Evolutionary conservation across 305 asterid species (phyloP), one percentile per base, ranked within the genome.

Genomic region (Caryopteris hybrid): DNA sequence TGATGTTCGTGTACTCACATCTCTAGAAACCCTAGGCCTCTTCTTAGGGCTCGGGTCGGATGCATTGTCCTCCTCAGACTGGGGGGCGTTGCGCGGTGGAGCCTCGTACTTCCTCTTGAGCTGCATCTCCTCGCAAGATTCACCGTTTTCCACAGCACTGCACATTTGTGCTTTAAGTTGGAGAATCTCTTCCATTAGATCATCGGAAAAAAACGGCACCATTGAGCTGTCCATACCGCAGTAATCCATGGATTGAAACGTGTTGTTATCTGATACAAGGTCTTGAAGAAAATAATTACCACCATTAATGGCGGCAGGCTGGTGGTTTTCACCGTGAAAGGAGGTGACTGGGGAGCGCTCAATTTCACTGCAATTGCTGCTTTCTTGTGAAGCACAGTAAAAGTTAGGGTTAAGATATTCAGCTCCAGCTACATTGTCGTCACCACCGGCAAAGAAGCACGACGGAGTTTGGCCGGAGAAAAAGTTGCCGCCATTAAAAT

Each of bases 341-440:
- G n/a, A n/a, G n/a, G n/a, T n/a, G n/a, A n/a, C n/a, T n/a, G n/a
- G n/a, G n/a, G n/a, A n/a, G n/a, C n/a, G n/a, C n/a, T n/a, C n/a
- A n/a, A n/a, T 67, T 47, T 59, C 83, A 64, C 69, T 63, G 60
- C 78, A 64, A 41, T 70, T 65, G 87, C 84, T 81, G 47, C 84
- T 85, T 46, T 85, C 91, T 81, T 82, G 95, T 53, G 92, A 83
- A 55, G 75, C 34, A 69, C 57, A 69, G 4, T 69, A 69, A 14
- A 72, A 76, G 64, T 64, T 66, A 42, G 64, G 59, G 20, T 3
- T 39, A 39, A 5, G 5, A 73, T 46, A 8, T 46, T 69, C 75
- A 69, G 17, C 27, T 21, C 23, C 64, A 29, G 42, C 34, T 1
- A 50, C 71, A 55, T 82, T 73, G 22, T 29, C 57, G 27, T 17